These are phyloP conservation scores for Diaporthe nobilis DNA, from an alignment of 2,329 filamentous ascomycete species.

Conservation along the genomic window DNA sequence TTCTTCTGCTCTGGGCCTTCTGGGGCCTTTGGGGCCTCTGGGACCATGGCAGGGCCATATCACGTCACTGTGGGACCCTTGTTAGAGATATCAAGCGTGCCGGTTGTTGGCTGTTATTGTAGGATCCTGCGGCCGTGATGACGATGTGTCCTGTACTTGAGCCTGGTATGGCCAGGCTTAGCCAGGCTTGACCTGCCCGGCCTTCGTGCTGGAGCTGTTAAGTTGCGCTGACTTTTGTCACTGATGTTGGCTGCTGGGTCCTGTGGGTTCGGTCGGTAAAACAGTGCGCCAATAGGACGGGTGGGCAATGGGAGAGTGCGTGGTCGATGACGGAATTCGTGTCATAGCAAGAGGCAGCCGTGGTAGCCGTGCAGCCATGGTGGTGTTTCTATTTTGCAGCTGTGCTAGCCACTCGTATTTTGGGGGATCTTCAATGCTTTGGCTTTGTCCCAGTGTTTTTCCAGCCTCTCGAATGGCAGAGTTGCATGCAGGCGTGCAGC, in stretches of 20 bases:
- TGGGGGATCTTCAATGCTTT: constrained; percentile 17
- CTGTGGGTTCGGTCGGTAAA: not conserved
- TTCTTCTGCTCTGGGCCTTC: not conserved
- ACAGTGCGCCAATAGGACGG: not conserved
- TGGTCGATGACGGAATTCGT: constrained; percentile 29
- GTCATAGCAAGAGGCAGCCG: constrained; percentile 25
- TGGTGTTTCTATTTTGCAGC: constrained; percentile 37
- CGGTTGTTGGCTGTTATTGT: constrained; percentile 3
- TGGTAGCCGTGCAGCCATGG: constrained; percentile 2
- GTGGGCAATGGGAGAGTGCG: not conserved
- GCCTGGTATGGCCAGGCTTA: not conserved
- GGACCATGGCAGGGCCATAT: constrained; percentile 21
- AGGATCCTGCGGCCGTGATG: constrained; percentile 26
- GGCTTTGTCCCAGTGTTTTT: constrained; percentile 25
- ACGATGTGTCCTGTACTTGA: constrained; percentile 19
- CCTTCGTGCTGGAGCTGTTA: not conserved
- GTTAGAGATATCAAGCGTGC: constrained; percentile 25
- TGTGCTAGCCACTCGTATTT: constrained; percentile 36
- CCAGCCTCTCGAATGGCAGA: constrained; percentile 34
- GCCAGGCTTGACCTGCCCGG: constrained; percentile 19
- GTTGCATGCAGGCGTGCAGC: constrained; percentile 26
- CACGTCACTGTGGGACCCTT: constrained; percentile 35
- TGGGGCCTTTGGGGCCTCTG: constrained; percentile 1
- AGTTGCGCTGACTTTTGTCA: constrained; percentile 21
- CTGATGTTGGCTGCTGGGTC: constrained; percentile 9